phyloP scores from a whole-genome alignment of 108 stramenopile genomes.

The Heterococcus sp. region DNA sequence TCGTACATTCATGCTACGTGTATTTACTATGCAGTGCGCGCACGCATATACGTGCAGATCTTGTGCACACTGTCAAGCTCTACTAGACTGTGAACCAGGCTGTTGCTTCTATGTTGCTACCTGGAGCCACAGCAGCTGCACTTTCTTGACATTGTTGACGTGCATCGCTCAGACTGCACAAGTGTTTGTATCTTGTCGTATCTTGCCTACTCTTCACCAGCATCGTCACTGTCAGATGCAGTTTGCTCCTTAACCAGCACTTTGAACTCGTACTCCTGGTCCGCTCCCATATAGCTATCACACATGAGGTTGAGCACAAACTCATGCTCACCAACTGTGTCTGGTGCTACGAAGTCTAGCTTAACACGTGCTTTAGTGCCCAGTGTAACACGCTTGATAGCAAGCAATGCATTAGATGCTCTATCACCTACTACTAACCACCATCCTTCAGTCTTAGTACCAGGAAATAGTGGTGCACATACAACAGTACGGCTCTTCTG shows the following conservation, averaged over 20 bases:
- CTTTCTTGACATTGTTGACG: too few species aligned
- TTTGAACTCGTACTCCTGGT: conserved; percentile 86
- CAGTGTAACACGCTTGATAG: conserved; percentile 86
- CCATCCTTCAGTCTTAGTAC: conserved; percentile 87
- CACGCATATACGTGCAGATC: too few species aligned
- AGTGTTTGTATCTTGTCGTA: too few species aligned
- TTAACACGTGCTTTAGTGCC: conserved; percentile 37
- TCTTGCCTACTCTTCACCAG: conserved; percentile 30
- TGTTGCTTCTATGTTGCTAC: too few species aligned
- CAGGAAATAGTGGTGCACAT: conserved; percentile 77
- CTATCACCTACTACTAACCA: conserved; percentile 93
- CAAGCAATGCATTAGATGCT: conserved; percentile 75
- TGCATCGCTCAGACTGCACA: too few species aligned
- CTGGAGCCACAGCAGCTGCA: too few species aligned
- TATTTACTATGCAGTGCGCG: too few species aligned
- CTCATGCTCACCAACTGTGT: conserved; percentile 76
- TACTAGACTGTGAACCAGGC: too few species aligned
- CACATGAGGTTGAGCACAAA: conserved; percentile 94
- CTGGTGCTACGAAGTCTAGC: conserved; percentile 89
- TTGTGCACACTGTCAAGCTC: too few species aligned
- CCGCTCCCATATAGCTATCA: conserved; percentile 92
- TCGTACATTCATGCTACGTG: too few species aligned
- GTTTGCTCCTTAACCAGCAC: conserved; percentile 47
- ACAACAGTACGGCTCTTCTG: neutral
- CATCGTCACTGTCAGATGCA: conserved; percentile 32